phyloP scores from a whole-genome alignment of 148 eudicot genomes.

The Rhododendron williamsianum region DNA sequence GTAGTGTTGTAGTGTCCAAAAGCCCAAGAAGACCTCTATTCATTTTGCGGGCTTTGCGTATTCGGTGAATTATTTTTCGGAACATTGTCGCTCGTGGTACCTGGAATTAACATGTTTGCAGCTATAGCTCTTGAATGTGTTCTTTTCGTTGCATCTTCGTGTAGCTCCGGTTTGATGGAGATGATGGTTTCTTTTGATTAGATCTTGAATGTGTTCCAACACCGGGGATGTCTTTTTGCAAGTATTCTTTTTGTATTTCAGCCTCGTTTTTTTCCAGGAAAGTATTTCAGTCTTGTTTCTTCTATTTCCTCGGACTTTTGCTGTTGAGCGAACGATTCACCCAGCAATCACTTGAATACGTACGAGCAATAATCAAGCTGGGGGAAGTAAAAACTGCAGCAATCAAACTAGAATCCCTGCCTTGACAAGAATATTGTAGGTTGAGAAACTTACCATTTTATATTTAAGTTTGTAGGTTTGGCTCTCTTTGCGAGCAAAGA shows the following conservation, averaged over 20 bases:
- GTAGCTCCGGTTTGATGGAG: not conserved
- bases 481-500: too few relatives aligned
- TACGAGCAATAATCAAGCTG: not conserved
- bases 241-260: not conserved
- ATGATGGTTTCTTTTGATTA: not conserved
- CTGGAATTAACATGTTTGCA: not conserved
- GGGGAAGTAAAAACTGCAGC: not conserved
- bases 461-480: too few relatives aligned
- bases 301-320: not conserved
- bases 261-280: too few relatives aligned
- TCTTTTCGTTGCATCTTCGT: not conserved
- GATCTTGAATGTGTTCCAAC: not conserved
- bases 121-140: not conserved
- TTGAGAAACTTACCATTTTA: too few relatives aligned
- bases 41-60: slow-evolving; percentile 2
- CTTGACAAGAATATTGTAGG: not conserved
- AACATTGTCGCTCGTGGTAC: not conserved
- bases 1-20: not conserved
- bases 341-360: not conserved
- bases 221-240: too few relatives aligned
- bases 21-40: slow-evolving; percentile 5
- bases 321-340: not conserved
- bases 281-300: not conserved
- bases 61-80: not conserved
- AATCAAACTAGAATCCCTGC: not conserved